These are phyloP conservation scores for Pseudogymnoascus sp. DNA, from an alignment of 2,329 filamentous ascomycete species.

Conservation along the genomic window DNA sequence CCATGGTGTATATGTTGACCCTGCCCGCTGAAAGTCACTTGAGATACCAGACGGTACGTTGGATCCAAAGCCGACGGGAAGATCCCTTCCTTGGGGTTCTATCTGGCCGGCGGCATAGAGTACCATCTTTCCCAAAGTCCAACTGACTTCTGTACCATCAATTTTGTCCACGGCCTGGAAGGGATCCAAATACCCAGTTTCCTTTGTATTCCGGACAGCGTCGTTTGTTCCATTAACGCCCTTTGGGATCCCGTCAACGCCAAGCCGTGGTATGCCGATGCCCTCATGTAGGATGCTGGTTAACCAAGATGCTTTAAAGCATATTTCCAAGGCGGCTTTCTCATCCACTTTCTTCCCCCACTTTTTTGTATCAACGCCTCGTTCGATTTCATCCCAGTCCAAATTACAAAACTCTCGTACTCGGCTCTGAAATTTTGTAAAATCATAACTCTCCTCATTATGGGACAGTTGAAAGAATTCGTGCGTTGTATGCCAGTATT, in stretches of 20 bases:
- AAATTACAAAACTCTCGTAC: conserved; percentile 80
- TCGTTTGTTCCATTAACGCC: conserved; percentile 54
- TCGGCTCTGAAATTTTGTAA: conserved; percentile 77
- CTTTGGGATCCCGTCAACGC: conserved; percentile 56
- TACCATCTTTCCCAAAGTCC: conserved; percentile 95
- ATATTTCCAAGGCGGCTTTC: conserved; percentile 75
- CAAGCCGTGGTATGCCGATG: conserved; percentile 83
- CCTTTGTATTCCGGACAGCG: conserved; percentile 48
- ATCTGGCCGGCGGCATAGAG: conserved; percentile 90
- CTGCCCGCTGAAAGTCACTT: conserved; percentile 77
- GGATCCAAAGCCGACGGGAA: conserved; percentile 88
- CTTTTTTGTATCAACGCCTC: conserved; percentile 56
- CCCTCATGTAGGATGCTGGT: conserved; percentile 95
- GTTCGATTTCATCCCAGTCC: conserved; percentile 71
- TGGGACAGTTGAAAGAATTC: conserved; percentile 78
- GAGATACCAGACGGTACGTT: conserved; percentile 60
- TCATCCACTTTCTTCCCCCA: conserved; percentile 70
- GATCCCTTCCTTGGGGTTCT: conserved; percentile 51
- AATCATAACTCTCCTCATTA: conserved; percentile 76
- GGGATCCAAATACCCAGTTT: conserved; percentile 70
- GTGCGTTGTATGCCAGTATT: conserved; percentile 98
- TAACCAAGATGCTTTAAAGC: conserved; percentile 97
- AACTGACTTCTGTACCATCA: conserved; percentile 84
- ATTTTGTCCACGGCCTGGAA: conserved; percentile 95
- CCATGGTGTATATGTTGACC: conserved; percentile 40